Evolutionary conservation across 2,329 filamentous ascomycete species (phyloP).

Genomic region (Dactylonectria estremocensis): DNA sequence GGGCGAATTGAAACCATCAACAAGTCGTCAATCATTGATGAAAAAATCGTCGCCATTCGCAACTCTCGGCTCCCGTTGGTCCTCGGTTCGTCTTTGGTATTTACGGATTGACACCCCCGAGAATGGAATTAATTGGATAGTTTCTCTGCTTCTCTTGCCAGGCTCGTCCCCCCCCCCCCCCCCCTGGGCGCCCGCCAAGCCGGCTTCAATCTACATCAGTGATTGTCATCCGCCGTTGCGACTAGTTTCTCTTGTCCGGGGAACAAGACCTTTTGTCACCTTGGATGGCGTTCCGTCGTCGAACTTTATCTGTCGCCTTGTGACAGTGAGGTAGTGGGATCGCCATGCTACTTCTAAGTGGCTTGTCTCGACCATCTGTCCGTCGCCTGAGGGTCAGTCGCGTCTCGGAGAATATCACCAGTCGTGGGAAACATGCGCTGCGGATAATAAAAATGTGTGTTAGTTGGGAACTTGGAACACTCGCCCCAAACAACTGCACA

Average conservation of each 20-base stretch:
- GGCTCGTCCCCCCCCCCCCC: not conserved
- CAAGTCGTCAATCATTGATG: too few relatives aligned
- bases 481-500: constrained; percentile 17
- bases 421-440: constrained; percentile 13
- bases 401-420: constrained; percentile 8
- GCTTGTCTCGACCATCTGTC: not conserved
- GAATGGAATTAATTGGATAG: constrained; percentile 20
- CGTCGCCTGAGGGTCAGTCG: constrained; percentile 8
- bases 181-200: constrained; percentile 13
- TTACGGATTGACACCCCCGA: constrained; percentile 13
- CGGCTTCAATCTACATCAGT: constrained; percentile 22
- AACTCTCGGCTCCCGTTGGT: not conserved
- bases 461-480: constrained; percentile 7
- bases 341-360: not conserved
- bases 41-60: not conserved
- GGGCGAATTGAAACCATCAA: not conserved
- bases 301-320: not conserved
- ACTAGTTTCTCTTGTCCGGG: constrained; percentile 12
- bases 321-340: not conserved
- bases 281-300: not conserved
- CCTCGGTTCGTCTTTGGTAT: not conserved
- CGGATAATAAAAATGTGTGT: constrained; percentile 3
- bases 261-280: not conserved
- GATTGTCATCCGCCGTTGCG: constrained; percentile 16
- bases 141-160: not conserved